Conservation (phyloP, 2,329 filamentous ascomycete species). For the Apiospora rasikravindrae region DNA sequence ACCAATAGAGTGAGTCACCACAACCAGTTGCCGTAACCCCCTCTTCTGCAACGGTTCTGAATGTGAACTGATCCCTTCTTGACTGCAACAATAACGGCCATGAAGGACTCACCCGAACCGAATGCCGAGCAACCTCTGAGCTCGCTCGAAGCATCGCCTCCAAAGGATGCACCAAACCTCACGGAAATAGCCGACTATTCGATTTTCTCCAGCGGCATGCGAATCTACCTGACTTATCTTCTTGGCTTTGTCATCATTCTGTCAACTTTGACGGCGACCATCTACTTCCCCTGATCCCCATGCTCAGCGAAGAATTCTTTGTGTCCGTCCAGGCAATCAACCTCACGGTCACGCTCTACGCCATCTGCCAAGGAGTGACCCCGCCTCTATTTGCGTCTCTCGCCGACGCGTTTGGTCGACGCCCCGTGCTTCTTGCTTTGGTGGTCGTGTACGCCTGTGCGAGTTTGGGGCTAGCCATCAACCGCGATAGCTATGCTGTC, state of each 20-base stretch:
- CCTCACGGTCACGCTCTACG: constrained; percentile 23
- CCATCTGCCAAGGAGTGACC: constrained; percentile 20
- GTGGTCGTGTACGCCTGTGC: constrained; percentile 46
- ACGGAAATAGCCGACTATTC: not conserved
- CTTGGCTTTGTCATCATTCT: constrained; percentile 21
- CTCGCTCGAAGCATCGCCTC: not conserved
- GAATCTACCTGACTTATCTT: constrained; percentile 12
- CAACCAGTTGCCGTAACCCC: not conserved
- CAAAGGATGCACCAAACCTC: not conserved
- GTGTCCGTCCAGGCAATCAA: constrained; percentile 23
- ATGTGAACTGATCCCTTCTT: no score
- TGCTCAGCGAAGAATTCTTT: constrained; percentile 12
- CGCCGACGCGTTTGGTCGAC: constrained; percentile 17
- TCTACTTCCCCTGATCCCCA: constrained; percentile 23
- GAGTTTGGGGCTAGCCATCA: constrained; percentile 46
- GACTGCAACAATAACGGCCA: no score
- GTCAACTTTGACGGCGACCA: constrained; percentile 23
- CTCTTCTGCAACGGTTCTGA: no score
- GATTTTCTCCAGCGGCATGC: not conserved
- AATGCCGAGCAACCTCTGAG: not conserved
- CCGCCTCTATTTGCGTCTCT: constrained; percentile 19
- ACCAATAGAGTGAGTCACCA: not conserved
- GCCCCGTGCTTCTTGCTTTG: not conserved
- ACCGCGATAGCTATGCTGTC: constrained; percentile 40
- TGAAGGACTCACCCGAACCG: not conserved